These are phyloP conservation scores for Ceratobasidium sp. DNA, from an alignment of 1,284 basidiomycete species.

Conservation along the genomic window DNA sequence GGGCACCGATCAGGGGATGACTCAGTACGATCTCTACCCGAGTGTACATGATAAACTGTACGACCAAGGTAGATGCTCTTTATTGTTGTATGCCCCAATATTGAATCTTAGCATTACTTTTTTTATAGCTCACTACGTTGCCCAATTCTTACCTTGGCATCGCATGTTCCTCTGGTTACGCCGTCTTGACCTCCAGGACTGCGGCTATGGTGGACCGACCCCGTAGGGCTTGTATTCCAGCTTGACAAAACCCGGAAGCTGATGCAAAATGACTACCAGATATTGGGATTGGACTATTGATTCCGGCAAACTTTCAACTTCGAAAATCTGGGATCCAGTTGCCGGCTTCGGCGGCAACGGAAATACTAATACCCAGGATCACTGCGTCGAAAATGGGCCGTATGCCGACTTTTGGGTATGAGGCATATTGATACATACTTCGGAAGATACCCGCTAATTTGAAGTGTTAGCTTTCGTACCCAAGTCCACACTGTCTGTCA, in stretches of 20 bases:
- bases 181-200: constrained; percentile 36
- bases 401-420: constrained; percentile 40
- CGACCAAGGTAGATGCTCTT: constrained; percentile 6
- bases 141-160: constrained; percentile 41
- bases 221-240: constrained; percentile 11
- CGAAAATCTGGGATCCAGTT: constrained; percentile 33
- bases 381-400: constrained; percentile 35
- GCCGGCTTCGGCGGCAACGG: constrained; percentile 42
- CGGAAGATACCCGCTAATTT: background rate
- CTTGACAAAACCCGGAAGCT: background rate
- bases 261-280: background rate
- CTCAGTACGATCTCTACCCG: constrained; percentile 25
- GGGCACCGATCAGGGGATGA: background rate
- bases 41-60: constrained; percentile 39
- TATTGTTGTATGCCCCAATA: background rate
- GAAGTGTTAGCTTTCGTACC: constrained; percentile 22
- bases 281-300: constrained; percentile 46
- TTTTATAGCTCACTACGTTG: constrained; percentile 25
- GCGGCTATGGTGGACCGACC: constrained; percentile 37
- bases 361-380: constrained; percentile 19
- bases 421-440: background rate
- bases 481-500: constrained; percentile 26
- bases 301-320: constrained; percentile 29
- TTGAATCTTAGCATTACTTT: background rate
- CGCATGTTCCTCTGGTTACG: constrained; percentile 36